Evolutionary conservation across 441 rosid genomes (phyloP).

Genomic region (Mallotus repandus): DNA sequence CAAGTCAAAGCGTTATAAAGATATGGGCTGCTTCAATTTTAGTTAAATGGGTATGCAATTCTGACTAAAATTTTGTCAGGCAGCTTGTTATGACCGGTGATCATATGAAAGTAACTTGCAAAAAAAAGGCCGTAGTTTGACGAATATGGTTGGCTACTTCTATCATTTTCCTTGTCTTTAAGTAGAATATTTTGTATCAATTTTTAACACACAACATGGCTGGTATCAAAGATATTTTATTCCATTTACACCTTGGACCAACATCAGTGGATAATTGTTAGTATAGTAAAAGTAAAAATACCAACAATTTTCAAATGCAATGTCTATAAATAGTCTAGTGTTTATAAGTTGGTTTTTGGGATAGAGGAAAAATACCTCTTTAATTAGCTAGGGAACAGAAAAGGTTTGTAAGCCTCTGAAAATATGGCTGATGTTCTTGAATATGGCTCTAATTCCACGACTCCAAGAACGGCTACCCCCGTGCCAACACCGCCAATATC

Average conservation of each 20-base stretch:
- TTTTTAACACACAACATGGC: background rate
- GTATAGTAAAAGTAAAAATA: no score
- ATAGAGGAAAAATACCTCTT: background rate
- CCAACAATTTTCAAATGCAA: no score
- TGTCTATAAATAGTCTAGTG: slow-evolving; percentile 12
- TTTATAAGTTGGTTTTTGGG: background rate
- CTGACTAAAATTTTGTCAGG: slow-evolving; percentile 16
- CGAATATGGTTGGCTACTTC: background rate
- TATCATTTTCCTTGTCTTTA: background rate
- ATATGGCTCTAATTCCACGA: slow-evolving; percentile 21
- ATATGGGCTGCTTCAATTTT: background rate
- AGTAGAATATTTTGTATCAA: no score
- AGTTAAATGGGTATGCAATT: background rate
- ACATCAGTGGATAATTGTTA: background rate
- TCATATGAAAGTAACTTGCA: background rate
- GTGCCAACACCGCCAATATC: slow-evolving; percentile 50
- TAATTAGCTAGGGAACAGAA: background rate
- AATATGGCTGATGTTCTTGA: slow-evolving; percentile 40
- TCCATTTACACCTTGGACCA: background rate
- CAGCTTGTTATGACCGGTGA: slow-evolving; percentile 14
- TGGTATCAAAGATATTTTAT: background rate
- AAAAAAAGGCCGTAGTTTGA: background rate
- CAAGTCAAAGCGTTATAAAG: background rate
- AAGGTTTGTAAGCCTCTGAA: background rate
- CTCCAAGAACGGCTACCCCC: slow-evolving; percentile 20